A percentile compares a stretch with the other conserved stretches of the same genome.
Conservation (phyloP, 352 stramenopile genomes). For the Pythium sp. region DNA sequence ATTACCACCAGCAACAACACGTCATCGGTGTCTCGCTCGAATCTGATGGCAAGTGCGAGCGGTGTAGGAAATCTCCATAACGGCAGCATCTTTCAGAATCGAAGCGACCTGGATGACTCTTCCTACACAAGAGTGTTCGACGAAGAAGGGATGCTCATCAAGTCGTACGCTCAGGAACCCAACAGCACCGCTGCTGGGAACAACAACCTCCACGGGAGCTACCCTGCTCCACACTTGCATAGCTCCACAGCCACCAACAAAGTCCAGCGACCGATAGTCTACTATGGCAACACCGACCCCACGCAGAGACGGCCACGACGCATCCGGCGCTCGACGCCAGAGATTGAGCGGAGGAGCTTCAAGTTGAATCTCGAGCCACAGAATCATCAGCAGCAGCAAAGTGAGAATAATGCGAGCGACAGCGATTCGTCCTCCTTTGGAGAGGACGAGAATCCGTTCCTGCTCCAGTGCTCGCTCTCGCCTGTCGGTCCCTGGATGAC, state of each 20-base stretch:
- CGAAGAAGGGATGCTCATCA: constrained; percentile 15
- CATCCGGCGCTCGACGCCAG: neutral
- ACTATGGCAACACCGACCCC: neutral
- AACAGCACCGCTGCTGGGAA: neutral
- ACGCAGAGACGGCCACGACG: neutral
- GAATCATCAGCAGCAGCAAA: neutral
- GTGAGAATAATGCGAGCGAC: constrained; percentile 12
- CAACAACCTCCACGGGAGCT: neutral
- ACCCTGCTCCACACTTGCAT: neutral
- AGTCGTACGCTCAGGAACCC: constrained; percentile 11
- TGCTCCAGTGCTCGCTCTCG: constrained; percentile 23
- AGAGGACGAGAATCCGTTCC: constrained; percentile 15
- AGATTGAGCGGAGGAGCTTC: neutral
- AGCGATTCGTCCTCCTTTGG: constrained; percentile 3
- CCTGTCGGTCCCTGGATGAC: constrained; percentile 50
- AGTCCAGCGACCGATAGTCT: neutral
- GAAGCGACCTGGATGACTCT: neutral
- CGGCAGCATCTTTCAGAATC: neutral
- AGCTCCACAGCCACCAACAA: neutral
- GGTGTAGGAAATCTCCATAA: neutral
- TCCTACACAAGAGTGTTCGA: constrained; percentile 8
- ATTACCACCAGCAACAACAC: constrained; percentile 3
- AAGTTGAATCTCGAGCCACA: neutral
- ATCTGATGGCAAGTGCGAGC: neutral
- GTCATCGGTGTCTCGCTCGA: neutral